These are phyloP conservation scores for Candida namnaoensis DNA, from an alignment of 805 yeast species.

Conservation along the genomic window DNA sequence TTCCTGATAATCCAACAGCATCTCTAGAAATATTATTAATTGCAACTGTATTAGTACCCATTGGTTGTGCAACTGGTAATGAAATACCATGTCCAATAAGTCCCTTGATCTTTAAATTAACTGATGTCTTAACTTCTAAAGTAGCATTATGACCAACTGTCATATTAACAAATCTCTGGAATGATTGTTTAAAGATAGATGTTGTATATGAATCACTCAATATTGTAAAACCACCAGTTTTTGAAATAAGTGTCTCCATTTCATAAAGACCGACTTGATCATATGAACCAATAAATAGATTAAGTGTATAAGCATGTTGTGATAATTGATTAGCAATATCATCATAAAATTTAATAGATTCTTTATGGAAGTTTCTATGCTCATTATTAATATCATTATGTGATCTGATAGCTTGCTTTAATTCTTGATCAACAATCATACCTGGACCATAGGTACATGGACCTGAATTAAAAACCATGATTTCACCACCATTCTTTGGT, in stretches of 20 bases:
- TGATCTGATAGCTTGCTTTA: conserved; percentile 58
- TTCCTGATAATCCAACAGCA: conserved; percentile 37
- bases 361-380: conserved; percentile 31
- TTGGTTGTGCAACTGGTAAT: conserved; percentile 18
- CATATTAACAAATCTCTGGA: conserved; percentile 39
- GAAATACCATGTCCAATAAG: conserved; percentile 56
- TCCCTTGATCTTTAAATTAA: conserved; percentile 46
- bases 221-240: conserved; percentile 56
- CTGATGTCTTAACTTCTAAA: conserved; percentile 43
- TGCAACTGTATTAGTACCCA: not conserved
- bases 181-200: conserved; percentile 60
- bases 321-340: conserved; percentile 39
- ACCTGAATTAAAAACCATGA: conserved; percentile 51
- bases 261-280: conserved; percentile 64
- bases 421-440: conserved; percentile 40
- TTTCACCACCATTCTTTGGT: conserved; percentile 43
- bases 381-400: conserved; percentile 53
- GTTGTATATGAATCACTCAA: conserved; percentile 61
- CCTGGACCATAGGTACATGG: conserved; percentile 66
- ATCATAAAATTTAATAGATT: conserved; percentile 38
- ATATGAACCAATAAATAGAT: conserved; percentile 55
- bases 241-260: conserved; percentile 49
- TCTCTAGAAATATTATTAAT: not conserved
- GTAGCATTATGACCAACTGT: conserved; percentile 53
- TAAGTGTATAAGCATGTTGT: conserved; percentile 43